These are phyloP conservation scores for Asterochloris sp. DNA, from an alignment of 139 green algal genomes.

Conservation along the genomic window DNA sequence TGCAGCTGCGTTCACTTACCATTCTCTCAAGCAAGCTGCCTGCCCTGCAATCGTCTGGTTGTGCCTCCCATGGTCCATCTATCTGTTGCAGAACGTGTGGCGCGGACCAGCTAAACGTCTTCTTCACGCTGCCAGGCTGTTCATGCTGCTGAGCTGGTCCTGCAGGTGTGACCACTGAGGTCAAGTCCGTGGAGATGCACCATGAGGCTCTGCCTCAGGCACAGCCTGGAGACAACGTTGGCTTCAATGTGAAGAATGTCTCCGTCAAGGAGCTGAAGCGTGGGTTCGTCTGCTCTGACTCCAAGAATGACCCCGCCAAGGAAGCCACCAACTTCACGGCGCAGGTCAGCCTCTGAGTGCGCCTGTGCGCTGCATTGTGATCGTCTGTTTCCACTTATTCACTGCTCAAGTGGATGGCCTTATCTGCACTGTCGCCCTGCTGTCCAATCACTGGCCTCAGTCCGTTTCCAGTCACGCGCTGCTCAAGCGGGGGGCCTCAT, in stretches of 20 bases:
- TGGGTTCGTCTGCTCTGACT: slow-evolving; percentile 61
- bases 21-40: too few relatives aligned
- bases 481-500: not conserved
- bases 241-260: slow-evolving; percentile 98
- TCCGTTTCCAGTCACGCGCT: not conserved
- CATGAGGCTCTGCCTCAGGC: slow-evolving; percentile 95
- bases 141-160: too few relatives aligned
- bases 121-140: too few relatives aligned
- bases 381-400: not conserved
- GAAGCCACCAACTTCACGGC: slow-evolving; percentile 55
- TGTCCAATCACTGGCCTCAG: too few relatives aligned
- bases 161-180: slow-evolving; percentile 40
- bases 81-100: too few relatives aligned
- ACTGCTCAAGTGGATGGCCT: not conserved
- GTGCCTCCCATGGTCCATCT: too few relatives aligned
- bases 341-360: slow-evolving; percentile 22
- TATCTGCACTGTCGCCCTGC: too few relatives aligned
- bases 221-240: slow-evolving; percentile 97
- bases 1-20: too few relatives aligned
- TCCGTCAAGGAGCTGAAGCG: slow-evolving; percentile 59
- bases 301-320: slow-evolving; percentile 65
- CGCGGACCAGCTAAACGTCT: too few relatives aligned
- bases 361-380: not conserved
- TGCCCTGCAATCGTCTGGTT: too few relatives aligned
- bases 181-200: slow-evolving; percentile 99